phyloP scores from a whole-genome alignment of 495 filamentous ascomycete species.

The Cladorrhinum samala region DNA sequence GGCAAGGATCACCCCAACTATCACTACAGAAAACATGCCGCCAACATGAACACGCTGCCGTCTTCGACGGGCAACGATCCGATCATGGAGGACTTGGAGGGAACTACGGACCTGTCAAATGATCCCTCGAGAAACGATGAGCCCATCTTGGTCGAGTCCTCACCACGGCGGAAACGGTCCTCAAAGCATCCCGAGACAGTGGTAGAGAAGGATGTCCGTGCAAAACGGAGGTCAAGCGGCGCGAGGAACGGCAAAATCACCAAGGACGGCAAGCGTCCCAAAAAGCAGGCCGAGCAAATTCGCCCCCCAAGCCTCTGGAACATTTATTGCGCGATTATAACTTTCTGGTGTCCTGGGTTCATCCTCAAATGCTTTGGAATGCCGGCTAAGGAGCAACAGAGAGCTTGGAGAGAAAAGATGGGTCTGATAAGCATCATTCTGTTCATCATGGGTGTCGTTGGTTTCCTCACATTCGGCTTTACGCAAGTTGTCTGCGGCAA shows the following conservation, averaged over 20 bases:
- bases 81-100: slow-evolving; percentile 62
- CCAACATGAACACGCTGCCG: slow-evolving; percentile 79
- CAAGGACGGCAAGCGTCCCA: slow-evolving; percentile 52
- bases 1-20: slow-evolving; percentile 86
- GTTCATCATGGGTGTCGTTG: slow-evolving; percentile 80
- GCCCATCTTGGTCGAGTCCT: slow-evolving; percentile 31
- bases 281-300: slow-evolving; percentile 54
- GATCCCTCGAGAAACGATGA: slow-evolving; percentile 35
- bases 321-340: slow-evolving; percentile 87
- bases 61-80: slow-evolving; percentile 91
- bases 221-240: slow-evolving; percentile 27
- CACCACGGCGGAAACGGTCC: slow-evolving; percentile 27
- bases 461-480: slow-evolving; percentile 96
- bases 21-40: slow-evolving; percentile 85
- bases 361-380: slow-evolving; percentile 80
- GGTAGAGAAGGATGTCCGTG: slow-evolving; percentile 32
- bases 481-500: slow-evolving; percentile 76
- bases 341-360: slow-evolving; percentile 90
- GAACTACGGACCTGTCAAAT: slow-evolving; percentile 37
- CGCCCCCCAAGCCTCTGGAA: slow-evolving; percentile 87
- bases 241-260: slow-evolving; percentile 40
- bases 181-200: slow-evolving; percentile 21
- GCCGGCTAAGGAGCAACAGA: slow-evolving; percentile 77
- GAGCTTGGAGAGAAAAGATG: slow-evolving; percentile 99
- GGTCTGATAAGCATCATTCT: slow-evolving; percentile 91